Evolutionary conservation across 2,329 filamentous ascomycete species (phyloP), one percentile per base, ranked within the genome.

Genomic region (Neofusicoccum parvum): DNA sequence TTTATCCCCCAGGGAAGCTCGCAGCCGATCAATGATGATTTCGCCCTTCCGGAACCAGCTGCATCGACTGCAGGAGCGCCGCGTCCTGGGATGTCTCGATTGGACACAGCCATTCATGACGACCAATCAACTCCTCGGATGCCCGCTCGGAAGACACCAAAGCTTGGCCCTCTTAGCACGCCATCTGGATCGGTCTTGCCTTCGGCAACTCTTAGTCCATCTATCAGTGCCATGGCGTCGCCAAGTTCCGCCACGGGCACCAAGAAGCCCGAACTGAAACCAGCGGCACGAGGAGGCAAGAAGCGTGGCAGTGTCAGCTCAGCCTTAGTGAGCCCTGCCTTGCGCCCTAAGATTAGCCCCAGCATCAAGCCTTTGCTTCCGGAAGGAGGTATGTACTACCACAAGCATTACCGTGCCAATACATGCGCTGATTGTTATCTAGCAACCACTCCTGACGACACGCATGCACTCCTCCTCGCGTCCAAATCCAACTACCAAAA

Each of bases 401-500:
- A 12, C 20, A 2, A 48, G 5, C 6, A 20, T 37, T 2, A 14
- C 10, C 3, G n/a, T 10, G 12, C n/a, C 12, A 41, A 32, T n/a
- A 17, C 6, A 5, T 15, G 11, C 5, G 39, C 51, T 65, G 15
- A 65, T 14, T n/a, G 12, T n/a, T 9, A 17, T 23, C 3, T 17
- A 65, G 51, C 63, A 23, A 59, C 41, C 12, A 51, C 86, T 15
- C 80, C 85, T 20, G 83, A 85, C 41, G 85, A 88, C 60, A 83
- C 84, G 3, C 87, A 88, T 66, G 87, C 88, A n/a, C 85, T 92
- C 34, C 85, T 98, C 50, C 85, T 99, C 34, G 92, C 94, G 41
- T 92, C 92, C 15, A 98, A 98, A 76, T 98, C 94, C 1, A 99
- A 99, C 74, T 99, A 99, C 73, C 94, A 98, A 73, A 96, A 97